Percentiles rank a stretch among this genome's conserved stretches.
These are phyloP conservation scores for Nevesoporus exiguus DNA, from an alignment of 768 basidiomycete species.

Conservation along the genomic window DNA sequence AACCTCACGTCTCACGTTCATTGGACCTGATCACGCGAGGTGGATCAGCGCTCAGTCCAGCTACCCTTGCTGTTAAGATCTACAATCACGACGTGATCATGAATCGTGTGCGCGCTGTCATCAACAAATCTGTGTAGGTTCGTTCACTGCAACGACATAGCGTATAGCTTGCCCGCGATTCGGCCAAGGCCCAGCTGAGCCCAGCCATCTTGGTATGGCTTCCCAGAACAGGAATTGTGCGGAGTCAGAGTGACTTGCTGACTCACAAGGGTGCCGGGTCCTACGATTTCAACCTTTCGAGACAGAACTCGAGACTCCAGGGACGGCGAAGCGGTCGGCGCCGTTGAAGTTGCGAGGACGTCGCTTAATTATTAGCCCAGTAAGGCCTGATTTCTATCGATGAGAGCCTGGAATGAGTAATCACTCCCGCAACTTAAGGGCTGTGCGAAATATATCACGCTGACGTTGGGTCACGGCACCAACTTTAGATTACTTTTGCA, in stretches of 20 bases:
- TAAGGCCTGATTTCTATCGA: neutral
- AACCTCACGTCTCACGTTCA: neutral
- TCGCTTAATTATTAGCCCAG: neutral
- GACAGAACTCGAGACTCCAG: neutral
- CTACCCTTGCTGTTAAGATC: conserved; percentile 2
- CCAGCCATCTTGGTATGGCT: neutral
- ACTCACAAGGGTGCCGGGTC: too few species aligned
- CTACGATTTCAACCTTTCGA: too few species aligned
- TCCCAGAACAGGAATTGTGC: neutral
- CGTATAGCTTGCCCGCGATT: neutral
- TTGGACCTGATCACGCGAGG: conserved; percentile 7
- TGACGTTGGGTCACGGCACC: neutral
- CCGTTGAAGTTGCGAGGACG: conserved; percentile 12
- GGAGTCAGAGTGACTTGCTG: neutral
- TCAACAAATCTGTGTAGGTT: neutral
- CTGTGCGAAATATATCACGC: neutral
- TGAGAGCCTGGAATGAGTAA: neutral
- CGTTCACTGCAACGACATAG: neutral
- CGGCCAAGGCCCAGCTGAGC: too few species aligned
- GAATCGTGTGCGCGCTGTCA: conserved; percentile 1
- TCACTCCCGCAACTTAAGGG: neutral
- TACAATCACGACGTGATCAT: neutral
- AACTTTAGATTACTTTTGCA: too few species aligned
- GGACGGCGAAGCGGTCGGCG: conserved; percentile 14
- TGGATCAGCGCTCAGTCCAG: conserved; percentile 9